Base-by-base conservation (phyloP, 768 basidiomycete genomes). In the Lactarius quietus region DNA sequence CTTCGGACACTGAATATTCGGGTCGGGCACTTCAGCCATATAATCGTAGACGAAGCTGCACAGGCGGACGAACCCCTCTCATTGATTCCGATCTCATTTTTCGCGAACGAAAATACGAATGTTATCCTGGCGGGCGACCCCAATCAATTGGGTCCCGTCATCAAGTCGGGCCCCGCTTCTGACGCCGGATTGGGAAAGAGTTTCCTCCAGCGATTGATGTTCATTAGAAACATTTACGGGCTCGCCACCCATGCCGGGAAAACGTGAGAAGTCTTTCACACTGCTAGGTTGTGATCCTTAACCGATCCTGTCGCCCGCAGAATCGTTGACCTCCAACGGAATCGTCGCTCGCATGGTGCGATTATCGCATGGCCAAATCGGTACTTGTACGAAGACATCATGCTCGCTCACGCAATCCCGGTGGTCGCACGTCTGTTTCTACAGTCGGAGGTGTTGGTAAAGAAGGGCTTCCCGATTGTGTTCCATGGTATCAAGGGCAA, bases 1-100 rank as follows among this genome's bases (percentile, higher is more conserved):
- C 79, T 82, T 3, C 78, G 80, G 31, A 77, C 77, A 6, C 68
- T 86, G 10, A 85, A 85, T 0, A 48, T 86, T 28, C 71, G 74
- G 36, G 74, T 78, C 18, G 86, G 86, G 0, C 83, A 86, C 70
- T 88, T 83, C 68, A 81, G 73, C 0, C 83, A 87, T 66, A 83
- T 88, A 20, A 83, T 88, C 68, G 74, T 86, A 45, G 86, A 88
- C 69, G 86, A 88, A 65, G 86, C 85, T 6, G 86, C 86, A 0
- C 86, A 88, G 68, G 86, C 82, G 0, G 80, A 80, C 45, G 86
- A 88, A 68, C 85, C 86, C 0, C 82, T 85, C 67, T 72, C 79
- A 7, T 82, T 87, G 79, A 76, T 86, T 4, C 69, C 77, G 0
- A 73, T 80, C 41, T 68, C 69, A 61, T 70, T 73, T 2, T 69